phyloP scores from a whole-genome alignment of 176 grass and related monocot species.

The Puya raimondii region DNA sequence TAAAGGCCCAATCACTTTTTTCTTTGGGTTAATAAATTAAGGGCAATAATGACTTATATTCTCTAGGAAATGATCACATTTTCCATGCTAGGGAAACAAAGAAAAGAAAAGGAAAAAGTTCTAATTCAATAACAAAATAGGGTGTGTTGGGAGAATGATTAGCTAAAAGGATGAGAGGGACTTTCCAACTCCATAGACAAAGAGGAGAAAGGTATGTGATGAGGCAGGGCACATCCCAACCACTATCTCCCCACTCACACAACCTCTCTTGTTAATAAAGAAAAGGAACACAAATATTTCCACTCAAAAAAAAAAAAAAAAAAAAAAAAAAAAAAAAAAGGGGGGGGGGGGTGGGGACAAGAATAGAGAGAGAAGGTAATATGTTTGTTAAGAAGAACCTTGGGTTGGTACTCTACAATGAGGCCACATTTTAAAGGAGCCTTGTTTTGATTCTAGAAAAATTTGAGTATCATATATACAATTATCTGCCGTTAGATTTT shows the following conservation, averaged over 20 bases:
- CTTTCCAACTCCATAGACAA: constrained; percentile 51
- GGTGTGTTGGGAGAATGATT: constrained; percentile 19
- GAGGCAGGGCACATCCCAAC: constrained; percentile 27
- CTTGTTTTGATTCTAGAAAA: too few species aligned
- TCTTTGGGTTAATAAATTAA: too few species aligned
- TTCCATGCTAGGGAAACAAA: too few species aligned
- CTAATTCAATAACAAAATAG: too few species aligned
- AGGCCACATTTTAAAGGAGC: too few species aligned
- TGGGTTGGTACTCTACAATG: neutral
- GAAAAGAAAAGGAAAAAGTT: neutral
- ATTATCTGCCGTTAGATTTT: too few species aligned
- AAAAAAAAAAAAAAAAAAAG: neutral
- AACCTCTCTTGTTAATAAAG: constrained; percentile 1
- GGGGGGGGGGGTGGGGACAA: too few species aligned
- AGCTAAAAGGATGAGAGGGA: constrained; percentile 43
- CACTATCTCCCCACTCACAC: constrained; percentile 36
- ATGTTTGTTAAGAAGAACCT: neutral
- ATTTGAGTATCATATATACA: too few species aligned
- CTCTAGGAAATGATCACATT: too few species aligned
- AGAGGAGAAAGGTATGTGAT: constrained; percentile 13
- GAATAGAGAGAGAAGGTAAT: neutral
- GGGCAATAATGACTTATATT: too few species aligned
- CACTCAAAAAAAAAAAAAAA: neutral
- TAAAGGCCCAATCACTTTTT: too few species aligned
- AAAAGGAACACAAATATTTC: neutral